phyloP scores from a whole-genome alignment of 495 filamentous ascomycete species.

The Lasiosphaeria hispida region DNA sequence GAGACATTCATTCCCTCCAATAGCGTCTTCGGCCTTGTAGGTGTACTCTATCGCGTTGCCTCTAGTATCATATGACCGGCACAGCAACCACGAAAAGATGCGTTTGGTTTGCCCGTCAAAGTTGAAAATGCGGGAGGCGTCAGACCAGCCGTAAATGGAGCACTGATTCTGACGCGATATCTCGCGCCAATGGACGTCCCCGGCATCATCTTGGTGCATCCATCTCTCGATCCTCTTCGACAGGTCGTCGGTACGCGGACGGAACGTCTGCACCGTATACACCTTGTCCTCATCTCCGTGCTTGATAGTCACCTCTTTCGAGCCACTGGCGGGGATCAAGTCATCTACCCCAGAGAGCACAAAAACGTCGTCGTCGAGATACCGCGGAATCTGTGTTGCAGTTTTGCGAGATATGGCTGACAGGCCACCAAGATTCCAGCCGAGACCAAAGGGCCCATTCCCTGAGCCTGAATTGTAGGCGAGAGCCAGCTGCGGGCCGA shows the following conservation, averaged over 20 bases:
- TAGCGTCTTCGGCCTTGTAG: slow-evolving; percentile 8
- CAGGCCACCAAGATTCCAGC: slow-evolving; percentile 28
- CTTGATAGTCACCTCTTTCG: too few species aligned
- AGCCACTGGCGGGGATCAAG: slow-evolving; percentile 4
- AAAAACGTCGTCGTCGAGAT: slow-evolving; percentile 19
- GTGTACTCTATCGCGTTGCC: slow-evolving; percentile 4
- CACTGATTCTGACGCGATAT: not conserved
- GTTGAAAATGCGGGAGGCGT: not conserved
- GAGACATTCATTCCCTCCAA: too few species aligned
- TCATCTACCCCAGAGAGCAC: not conserved
- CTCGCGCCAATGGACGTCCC: not conserved
- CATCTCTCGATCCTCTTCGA: not conserved
- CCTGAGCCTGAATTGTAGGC: slow-evolving; percentile 30
- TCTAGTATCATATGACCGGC: not conserved
- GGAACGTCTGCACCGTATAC: not conserved
- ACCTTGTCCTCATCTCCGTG: not conserved
- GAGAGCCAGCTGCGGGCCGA: slow-evolving; percentile 17
- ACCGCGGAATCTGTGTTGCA: slow-evolving; percentile 27
- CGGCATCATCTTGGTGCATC: not conserved
- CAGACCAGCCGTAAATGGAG: not conserved
- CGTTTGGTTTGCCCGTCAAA: not conserved
- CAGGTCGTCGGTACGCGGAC: not conserved
- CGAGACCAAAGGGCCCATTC: slow-evolving; percentile 38
- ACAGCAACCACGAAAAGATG: not conserved
- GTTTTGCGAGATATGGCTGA: slow-evolving; percentile 32